phyloP scores from a whole-genome alignment of 495 filamentous ascomycete genomes.

The Amphirosellinia nigrospora region DNA sequence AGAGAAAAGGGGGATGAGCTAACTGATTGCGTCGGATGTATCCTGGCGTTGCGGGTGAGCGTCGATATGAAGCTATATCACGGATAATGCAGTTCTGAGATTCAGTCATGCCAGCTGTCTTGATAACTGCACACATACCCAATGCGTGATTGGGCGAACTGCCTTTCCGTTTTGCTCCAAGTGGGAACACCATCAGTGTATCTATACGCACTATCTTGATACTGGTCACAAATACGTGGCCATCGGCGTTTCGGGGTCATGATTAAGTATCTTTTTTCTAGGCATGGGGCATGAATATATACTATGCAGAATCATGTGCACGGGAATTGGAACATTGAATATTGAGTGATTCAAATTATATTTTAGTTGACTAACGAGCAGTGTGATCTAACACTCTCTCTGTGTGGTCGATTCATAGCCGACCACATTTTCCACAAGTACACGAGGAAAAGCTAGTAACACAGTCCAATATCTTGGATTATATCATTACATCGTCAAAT shows the following conservation, averaged over 20 bases:
- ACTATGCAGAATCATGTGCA: conserved; percentile 11
- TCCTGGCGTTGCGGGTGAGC: background rate
- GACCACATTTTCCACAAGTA: conserved; percentile 3
- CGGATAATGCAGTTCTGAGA: background rate
- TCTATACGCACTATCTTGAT: conserved; percentile 16
- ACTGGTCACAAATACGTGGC: background rate
- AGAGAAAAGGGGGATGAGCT: background rate
- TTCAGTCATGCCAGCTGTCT: background rate
- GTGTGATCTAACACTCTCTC: conserved; percentile 11
- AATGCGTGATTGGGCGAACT: background rate
- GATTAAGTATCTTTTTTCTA: background rate
- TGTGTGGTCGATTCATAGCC: background rate
- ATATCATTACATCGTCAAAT: conserved; percentile 23
- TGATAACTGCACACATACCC: background rate
- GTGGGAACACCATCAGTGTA: conserved; percentile 17
- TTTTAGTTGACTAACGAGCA: conserved; percentile 18
- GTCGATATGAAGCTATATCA: background rate
- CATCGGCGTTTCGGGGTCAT: conserved; percentile 25
- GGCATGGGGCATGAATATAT: conserved; percentile 17
- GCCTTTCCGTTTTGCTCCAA: background rate
- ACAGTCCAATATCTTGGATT: conserved; percentile 20
- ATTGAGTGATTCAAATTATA: conserved; percentile 12
- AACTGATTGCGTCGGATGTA: background rate
- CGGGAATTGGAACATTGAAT: background rate
- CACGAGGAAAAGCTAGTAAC: conserved; percentile 31